These are phyloP conservation scores for Lenwebbia sp. DNA, from an alignment of 345 rosid species.

Conservation along the genomic window DNA sequence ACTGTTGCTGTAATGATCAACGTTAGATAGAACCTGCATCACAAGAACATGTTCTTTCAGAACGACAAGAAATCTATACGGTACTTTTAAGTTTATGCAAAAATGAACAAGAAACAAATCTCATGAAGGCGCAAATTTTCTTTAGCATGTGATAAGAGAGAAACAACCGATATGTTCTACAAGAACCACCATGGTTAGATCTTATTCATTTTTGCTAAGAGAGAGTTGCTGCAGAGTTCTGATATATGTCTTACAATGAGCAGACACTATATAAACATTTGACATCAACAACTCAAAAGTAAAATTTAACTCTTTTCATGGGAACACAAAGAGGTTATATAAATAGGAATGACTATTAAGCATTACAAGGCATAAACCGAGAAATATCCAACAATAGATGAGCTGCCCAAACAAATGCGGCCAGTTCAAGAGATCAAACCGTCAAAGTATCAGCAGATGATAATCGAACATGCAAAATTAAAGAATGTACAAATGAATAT, in stretches of 20 bases:
- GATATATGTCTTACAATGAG: background rate
- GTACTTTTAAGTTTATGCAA: background rate
- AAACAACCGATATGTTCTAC: background rate
- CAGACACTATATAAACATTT: background rate
- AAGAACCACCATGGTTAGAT: background rate
- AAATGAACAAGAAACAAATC: background rate
- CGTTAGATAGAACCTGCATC: slow-evolving; percentile 72
- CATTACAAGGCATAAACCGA: background rate
- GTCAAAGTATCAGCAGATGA: background rate
- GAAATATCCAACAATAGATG: background rate
- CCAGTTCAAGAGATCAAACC: background rate
- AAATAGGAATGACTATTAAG: background rate
- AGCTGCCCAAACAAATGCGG: background rate
- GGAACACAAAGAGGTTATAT: background rate
- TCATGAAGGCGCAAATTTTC: background rate
- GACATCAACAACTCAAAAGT: background rate
- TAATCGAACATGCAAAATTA: background rate
- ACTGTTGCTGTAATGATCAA: slow-evolving; percentile 87
- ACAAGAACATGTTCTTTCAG: background rate
- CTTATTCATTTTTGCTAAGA: background rate
- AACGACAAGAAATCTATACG: background rate
- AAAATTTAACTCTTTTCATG: background rate
- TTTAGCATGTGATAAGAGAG: background rate
- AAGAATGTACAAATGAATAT: background rate
- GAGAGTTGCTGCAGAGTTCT: background rate